phyloP scores from a whole-genome alignment of 2,329 filamentous ascomycete species.

The Alternaria sp. region DNA sequence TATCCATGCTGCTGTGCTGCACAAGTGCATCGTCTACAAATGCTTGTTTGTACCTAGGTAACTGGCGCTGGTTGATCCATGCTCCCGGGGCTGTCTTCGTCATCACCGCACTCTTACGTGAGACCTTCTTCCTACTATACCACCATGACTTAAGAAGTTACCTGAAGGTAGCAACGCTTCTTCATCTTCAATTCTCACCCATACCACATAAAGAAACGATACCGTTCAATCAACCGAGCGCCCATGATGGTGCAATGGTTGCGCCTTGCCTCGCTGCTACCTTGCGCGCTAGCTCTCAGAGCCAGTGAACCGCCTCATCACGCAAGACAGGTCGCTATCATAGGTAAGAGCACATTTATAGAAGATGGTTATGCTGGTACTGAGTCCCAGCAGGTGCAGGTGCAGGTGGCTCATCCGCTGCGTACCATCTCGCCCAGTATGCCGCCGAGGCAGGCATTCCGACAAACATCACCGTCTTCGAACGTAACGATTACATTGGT shows the following conservation, averaged over 20 bases:
- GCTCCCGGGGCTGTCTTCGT: conserved; percentile 6
- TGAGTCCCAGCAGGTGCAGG: conserved; percentile 73
- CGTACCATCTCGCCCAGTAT: conserved; percentile 81
- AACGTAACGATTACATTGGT: conserved; percentile 78
- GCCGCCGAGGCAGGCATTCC: conserved; percentile 66
- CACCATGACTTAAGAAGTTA: conserved; percentile 11
- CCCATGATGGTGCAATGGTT: conserved; percentile 23
- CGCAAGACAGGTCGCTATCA: conserved; percentile 49
- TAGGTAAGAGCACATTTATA: conserved; percentile 33
- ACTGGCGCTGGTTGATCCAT: conserved; percentile 9
- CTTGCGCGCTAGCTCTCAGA: conserved; percentile 28
- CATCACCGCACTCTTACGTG: background rate
- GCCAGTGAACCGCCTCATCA: conserved; percentile 18
- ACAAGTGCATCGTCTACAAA: background rate
- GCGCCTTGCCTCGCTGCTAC: conserved; percentile 25
- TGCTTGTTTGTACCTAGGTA: background rate
- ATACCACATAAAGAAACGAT: background rate
- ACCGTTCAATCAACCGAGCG: background rate
- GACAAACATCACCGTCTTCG: conserved; percentile 87
- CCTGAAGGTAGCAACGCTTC: conserved; percentile 9
- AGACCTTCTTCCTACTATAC: background rate
- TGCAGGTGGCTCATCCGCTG: conserved; percentile 84
- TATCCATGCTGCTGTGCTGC: background rate
- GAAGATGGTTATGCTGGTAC: background rate
- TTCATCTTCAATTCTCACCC: background rate